These are phyloP conservation scores for Peronospora belbahrii DNA, from an alignment of 352 stramenopile species.

Conservation along the genomic window DNA sequence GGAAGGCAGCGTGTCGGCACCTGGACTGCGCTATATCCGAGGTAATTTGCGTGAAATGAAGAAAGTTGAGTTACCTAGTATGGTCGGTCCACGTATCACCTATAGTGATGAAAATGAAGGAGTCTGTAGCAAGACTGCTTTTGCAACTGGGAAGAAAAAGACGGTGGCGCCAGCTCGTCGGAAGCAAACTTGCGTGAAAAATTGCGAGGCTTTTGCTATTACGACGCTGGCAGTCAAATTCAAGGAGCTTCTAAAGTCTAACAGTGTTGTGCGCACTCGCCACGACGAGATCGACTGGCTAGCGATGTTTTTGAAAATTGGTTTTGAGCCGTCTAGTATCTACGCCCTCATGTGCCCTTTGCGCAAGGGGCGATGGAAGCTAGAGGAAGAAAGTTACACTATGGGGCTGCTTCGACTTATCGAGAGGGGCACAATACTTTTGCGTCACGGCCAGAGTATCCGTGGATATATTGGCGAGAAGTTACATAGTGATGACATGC, in stretches of 20 bases:
- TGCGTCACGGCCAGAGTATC: constrained; percentile 61
- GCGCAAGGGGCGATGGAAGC: constrained; percentile 67
- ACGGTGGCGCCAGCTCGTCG: neutral
- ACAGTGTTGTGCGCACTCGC: constrained; percentile 55
- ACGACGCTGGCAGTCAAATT: constrained; percentile 55
- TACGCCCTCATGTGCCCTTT: constrained; percentile 69
- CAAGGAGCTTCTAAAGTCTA: constrained; percentile 54
- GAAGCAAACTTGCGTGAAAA: neutral
- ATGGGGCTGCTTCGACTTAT: constrained; percentile 59
- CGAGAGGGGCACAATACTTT: constrained; percentile 48
- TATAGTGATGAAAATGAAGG: constrained; percentile 2
- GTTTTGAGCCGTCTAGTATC: constrained; percentile 64
- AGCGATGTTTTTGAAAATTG: constrained; percentile 61
- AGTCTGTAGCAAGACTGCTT: neutral
- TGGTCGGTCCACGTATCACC: neutral
- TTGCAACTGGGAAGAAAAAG: neutral
- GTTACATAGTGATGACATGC: constrained; percentile 77
- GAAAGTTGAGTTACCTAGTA: neutral
- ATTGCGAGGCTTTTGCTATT: constrained; percentile 32
- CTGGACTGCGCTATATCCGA: constrained; percentile 7
- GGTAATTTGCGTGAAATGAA: neutral
- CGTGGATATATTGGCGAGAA: constrained; percentile 67
- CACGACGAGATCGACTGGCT: constrained; percentile 79
- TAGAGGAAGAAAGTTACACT: constrained; percentile 67
- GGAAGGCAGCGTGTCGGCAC: neutral